Percentiles rank a stretch among this genome's conserved stretches.
Conservation (phyloP, 345 rosid genomes). For the Firmiana major region DNA sequence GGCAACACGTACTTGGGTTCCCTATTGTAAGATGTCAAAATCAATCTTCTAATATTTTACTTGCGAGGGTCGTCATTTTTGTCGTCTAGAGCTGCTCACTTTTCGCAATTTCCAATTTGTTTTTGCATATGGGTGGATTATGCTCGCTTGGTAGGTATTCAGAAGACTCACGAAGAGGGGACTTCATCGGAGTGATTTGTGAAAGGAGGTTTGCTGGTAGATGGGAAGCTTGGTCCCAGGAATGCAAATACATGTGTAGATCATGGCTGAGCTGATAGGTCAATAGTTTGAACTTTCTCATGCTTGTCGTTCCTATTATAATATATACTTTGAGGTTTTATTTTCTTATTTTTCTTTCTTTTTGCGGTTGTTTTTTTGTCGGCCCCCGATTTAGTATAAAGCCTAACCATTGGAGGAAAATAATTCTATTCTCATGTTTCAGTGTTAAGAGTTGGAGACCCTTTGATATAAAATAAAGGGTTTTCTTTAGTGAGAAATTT, state of each 20-base stretch:
- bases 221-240: slow-evolving; percentile 6
- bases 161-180: slow-evolving; percentile 61
- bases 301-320: background rate
- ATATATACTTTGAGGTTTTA: background rate
- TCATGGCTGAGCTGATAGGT: background rate
- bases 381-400: no score
- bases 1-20: slow-evolving; percentile 99
- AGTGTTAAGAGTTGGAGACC: no score
- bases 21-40: slow-evolving; percentile 60
- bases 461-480: no score
- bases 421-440: no score
- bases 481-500: no score
- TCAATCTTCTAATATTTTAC: background rate
- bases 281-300: background rate
- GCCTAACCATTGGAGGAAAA: no score
- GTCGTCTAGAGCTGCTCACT: no score
- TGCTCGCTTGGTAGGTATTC: slow-evolving; percentile 87
- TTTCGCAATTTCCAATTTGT: background rate
- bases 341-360: no score
- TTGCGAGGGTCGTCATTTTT: background rate
- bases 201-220: background rate
- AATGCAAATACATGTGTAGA: background rate
- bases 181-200: slow-evolving; percentile 25
- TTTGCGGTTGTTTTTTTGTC: no score
- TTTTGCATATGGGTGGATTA: slow-evolving; percentile 92